phyloP scores from a whole-genome alignment of 805 yeast species.

The Scheffersomyces lignosus region DNA sequence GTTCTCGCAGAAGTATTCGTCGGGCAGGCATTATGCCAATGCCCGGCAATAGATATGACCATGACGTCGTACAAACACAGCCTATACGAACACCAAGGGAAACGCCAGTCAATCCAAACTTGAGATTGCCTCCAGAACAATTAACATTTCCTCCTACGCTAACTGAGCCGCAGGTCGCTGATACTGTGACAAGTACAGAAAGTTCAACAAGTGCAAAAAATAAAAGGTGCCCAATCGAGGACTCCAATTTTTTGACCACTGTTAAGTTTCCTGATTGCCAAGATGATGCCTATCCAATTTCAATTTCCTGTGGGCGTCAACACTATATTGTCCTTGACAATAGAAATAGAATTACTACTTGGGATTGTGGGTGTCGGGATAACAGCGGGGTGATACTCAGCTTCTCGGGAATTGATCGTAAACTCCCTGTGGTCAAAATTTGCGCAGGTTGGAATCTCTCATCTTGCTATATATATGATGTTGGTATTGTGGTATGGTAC shows the following conservation, averaged over 20 bases:
- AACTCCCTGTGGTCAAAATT: slow-evolving; percentile 43
- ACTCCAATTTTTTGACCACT: slow-evolving; percentile 21
- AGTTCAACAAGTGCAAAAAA: neutral
- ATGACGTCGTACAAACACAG: slow-evolving; percentile 1
- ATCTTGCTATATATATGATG: slow-evolving; percentile 46
- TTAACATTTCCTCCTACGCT: slow-evolving; percentile 15
- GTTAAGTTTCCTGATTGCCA: slow-evolving; percentile 15
- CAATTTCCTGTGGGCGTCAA: slow-evolving; percentile 61
- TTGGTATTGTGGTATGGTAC: slow-evolving; percentile 64
- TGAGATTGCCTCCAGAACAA: slow-evolving; percentile 23
- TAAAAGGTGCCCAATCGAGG: slow-evolving; percentile 6
- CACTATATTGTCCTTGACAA: slow-evolving; percentile 64
- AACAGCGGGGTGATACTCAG: slow-evolving; percentile 43
- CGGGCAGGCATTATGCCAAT: slow-evolving; percentile 2
- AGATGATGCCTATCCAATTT: slow-evolving; percentile 13
- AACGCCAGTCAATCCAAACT: slow-evolving; percentile 14
- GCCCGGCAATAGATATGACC: slow-evolving; percentile 9
- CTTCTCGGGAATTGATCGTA: slow-evolving; percentile 1
- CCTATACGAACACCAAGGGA: slow-evolving; percentile 2
- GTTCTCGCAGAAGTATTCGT: slow-evolving; percentile 1
- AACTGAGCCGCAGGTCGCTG: too few relatives aligned
- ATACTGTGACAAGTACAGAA: neutral
- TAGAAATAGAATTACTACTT: slow-evolving; percentile 50
- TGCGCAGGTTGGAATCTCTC: slow-evolving; percentile 70
- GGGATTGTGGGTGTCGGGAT: slow-evolving; percentile 51